Evolutionary conservation across 148 eudicot genomes (phyloP), one percentile per base, ranked within the genome.

Genomic region (Camellia japonica): DNA sequence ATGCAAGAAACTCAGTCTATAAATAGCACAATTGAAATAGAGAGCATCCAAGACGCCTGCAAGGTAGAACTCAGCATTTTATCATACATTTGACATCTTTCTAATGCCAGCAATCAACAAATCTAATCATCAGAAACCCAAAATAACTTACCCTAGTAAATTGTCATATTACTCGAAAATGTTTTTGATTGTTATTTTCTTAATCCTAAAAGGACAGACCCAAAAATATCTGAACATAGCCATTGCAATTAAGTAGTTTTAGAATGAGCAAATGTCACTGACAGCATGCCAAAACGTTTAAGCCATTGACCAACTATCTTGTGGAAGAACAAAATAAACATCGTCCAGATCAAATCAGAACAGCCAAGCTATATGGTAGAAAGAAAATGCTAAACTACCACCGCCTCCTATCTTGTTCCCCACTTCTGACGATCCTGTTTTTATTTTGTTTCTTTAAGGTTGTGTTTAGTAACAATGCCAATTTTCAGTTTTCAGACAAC

Each of bases 61-160:
- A 54, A 41, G 23, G 72, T 65, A 18, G 49, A 49, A 68, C 15
- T 47, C 7, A 77, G 54, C 61, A 77, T 14, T 51, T 77, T 51
- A 30, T 16, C 43, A 10, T 60, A 42, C 63, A 3, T 55, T 55
- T 16, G 59, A 12, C 59, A 73, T 73, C 76, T 20, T 30, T 73
- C 44, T 38, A 30, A 38, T 30, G 64, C 19, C 12, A 56, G 19
- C 76, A 54, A 30, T 42, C 47, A 54, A 52, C 19, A 52, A 54
- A 73, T 13, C 16, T 41, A 30, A 49, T 49, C 74, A 71, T 49
- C 58, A 49, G 73, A 69, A 71, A 71, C 58, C 38, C 58, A n/a
- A 47, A 71, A 15, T 71, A n/a, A 19, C 58, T 7, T n/a, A 30
- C 58, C 41, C 14, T 71, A 30, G 51, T 55, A 51, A 14, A 42